Conservation (phyloP, 2,329 filamentous ascomycete genomes). For the Tolypocladium pustulatum region DNA sequence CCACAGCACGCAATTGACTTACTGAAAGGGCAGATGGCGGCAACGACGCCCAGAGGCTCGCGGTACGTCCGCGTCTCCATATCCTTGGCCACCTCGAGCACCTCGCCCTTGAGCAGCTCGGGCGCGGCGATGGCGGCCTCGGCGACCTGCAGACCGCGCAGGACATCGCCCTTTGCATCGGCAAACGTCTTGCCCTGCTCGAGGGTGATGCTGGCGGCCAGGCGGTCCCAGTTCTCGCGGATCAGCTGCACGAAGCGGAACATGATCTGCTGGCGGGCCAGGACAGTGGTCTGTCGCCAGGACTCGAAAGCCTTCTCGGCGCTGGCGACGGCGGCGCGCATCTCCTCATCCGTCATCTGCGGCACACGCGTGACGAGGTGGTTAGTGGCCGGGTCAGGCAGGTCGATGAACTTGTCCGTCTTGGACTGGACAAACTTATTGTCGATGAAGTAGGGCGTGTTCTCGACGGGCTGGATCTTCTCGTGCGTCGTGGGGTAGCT, state of each 20-base stretch:
- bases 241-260: constrained; percentile 76
- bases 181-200: constrained; percentile 86
- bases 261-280: constrained; percentile 74
- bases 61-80: constrained; percentile 81
- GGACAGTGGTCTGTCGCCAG: constrained; percentile 64
- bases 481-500: constrained; percentile 64
- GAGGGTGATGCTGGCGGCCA: constrained; percentile 75
- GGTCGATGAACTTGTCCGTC: constrained; percentile 63
- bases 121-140: constrained; percentile 74
- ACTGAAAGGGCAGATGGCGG: constrained; percentile 84
- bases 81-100: constrained; percentile 77
- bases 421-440: constrained; percentile 64
- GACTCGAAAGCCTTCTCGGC: constrained; percentile 64
- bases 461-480: constrained; percentile 52
- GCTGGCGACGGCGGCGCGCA: constrained; percentile 64
- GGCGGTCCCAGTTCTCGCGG: constrained; percentile 72
- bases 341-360: constrained; percentile 68
- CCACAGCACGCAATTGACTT: neutral
- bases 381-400: constrained; percentile 77
- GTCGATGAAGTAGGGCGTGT: constrained; percentile 75
- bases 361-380: constrained; percentile 76
- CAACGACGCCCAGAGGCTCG: constrained; percentile 71
- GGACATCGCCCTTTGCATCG: constrained; percentile 72
- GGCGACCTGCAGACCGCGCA: constrained; percentile 74
- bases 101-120: constrained; percentile 71